Base-by-base conservation (phyloP, 768 basidiomycete genomes). In the Mycena galericulata region DNA sequence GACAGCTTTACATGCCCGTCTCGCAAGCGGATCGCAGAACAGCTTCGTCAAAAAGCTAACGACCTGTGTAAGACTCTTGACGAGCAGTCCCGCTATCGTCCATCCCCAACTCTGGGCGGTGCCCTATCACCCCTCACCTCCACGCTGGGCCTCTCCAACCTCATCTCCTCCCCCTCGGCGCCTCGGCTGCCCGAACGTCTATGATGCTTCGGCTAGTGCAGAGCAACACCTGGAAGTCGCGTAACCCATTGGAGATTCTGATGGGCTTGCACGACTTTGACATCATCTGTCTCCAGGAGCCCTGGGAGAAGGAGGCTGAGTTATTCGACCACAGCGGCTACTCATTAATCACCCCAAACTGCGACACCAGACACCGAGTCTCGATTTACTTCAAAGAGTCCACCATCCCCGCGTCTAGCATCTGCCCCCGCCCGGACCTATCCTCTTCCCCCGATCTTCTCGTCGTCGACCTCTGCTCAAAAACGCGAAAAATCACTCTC, bases 161-260 rank as follows among this genome's bases (percentile, higher is more conserved):
- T n/a, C n/a, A n/a, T n/a, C n/a, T n/a, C 45, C 46, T 15, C 18
- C 24, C 43, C 27, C 29, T 3, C 15, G 29, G 58, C 58, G 58
- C 58, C 58, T 17, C 45, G 58, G 58, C 58, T 60, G 58, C 58
- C 30, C 58, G 58, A 60, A 8, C 56, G 41, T 12, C 15, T 30
- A 3, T 57, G 17, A 57, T 43, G 56, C 26, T 41, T 3, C 40
- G 26, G 0, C 8, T 57, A 12, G 56, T 57, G 11, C n/a, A n/a
- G n/a, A n/a, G n/a, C n/a, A n/a, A n/a, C n/a, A n/a, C n/a, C n/a
- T n/a, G n/a, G n/a, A n/a, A n/a, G n/a, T n/a, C n/a, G n/a, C n/a
- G n/a, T n/a, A n/a, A n/a, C n/a, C n/a, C n/a, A n/a, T n/a, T n/a
- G n/a, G n/a, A n/a, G n/a, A n/a, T n/a, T n/a, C n/a, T n/a, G n/a